Percentiles rank a stretch among this genome's conserved stretches.
phyloP scores from a whole-genome alignment of 2,329 filamentous ascomycete genomes.

The Aspergillus tamarii region DNA sequence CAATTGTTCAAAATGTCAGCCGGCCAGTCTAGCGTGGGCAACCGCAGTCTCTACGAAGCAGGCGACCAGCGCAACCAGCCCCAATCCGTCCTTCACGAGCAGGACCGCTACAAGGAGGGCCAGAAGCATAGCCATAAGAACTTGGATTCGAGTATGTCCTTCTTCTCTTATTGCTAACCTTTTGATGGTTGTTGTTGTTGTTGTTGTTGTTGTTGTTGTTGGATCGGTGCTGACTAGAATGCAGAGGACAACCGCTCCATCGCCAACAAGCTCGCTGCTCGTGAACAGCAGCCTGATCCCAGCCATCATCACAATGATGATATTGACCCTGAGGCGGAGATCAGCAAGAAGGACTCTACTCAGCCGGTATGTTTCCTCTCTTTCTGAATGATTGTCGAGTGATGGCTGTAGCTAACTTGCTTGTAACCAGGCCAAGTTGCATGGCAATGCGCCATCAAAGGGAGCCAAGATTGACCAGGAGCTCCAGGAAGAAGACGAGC shows the following conservation, averaged over 20 bases:
- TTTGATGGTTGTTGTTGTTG: not conserved
- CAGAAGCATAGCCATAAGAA: constrained; percentile 68
- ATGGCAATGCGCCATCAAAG: constrained; percentile 51
- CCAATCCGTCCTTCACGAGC: constrained; percentile 54
- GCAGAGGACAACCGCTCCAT: constrained; percentile 50
- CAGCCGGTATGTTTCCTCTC: constrained; percentile 38
- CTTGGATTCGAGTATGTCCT: constrained; percentile 68
- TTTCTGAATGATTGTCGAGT: not conserved
- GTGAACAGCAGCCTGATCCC: constrained; percentile 32
- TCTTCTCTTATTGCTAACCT: not conserved
- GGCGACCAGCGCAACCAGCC: constrained; percentile 73
- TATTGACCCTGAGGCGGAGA: constrained; percentile 38
- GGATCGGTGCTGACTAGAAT: constrained; percentile 7
- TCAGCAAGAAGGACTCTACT: constrained; percentile 48
- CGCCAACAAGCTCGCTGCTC: constrained; percentile 47
- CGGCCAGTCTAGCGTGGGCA: constrained; percentile 68
- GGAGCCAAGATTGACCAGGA: constrained; percentile 53
- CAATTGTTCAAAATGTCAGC: constrained; percentile 23
- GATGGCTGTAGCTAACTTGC: constrained; percentile 12
- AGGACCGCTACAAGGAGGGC: constrained; percentile 72
- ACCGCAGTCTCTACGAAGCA: constrained; percentile 68
- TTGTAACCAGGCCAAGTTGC: constrained; percentile 42
- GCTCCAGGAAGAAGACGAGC: constrained; percentile 48
- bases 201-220: no score
- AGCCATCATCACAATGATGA: constrained; percentile 30